Percentiles rank a stretch among this genome's conserved stretches.
Conservation (phyloP, 805 yeast species). For the Torulaspora quercuum region DNA sequence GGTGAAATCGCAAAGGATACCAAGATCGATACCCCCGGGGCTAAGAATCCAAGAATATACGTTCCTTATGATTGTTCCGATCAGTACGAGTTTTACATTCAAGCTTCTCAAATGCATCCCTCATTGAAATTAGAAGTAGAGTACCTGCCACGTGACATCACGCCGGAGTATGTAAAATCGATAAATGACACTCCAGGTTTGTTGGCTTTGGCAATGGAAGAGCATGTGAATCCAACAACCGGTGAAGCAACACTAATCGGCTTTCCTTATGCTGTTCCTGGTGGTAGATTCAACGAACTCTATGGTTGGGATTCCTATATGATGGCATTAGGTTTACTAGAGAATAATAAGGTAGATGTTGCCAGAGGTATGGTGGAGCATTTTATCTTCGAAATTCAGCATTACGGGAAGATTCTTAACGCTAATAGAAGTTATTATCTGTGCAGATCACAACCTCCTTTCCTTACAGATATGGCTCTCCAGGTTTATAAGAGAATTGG, state of each 20-base stretch:
- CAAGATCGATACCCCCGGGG: conserved; percentile 60
- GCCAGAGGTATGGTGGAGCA: conserved; percentile 91
- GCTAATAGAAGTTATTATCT: conserved; percentile 91
- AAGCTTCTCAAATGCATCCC: conserved; percentile 53
- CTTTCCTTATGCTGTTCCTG: conserved; percentile 91
- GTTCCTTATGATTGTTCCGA: conserved; percentile 67
- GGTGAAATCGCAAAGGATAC: conserved; percentile 73
- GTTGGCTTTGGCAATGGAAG: conserved; percentile 71
- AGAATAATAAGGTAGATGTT: conserved; percentile 60
- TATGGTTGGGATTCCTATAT: conserved; percentile 99
- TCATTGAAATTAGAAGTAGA: conserved; percentile 65
- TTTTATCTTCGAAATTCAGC: conserved; percentile 81
- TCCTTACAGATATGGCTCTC: conserved; percentile 86
- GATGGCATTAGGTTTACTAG: conserved; percentile 77
- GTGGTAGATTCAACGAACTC: conserved; percentile 93
- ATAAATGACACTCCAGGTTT: conserved; percentile 82
- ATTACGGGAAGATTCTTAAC: conserved; percentile 89
- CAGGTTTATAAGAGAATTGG: conserved; percentile 60
- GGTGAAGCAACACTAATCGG: conserved; percentile 54
- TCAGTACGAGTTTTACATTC: conserved; percentile 64
- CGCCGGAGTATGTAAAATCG: conserved; percentile 72
- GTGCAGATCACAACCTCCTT: conserved; percentile 95
- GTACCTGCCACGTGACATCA: conserved; percentile 68
- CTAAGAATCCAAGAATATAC: conserved; percentile 70
- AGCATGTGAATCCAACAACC: conserved; percentile 46